A percentile compares a stretch with the other conserved stretches of the same genome.
phyloP scores from a whole-genome alignment of 1,284 basidiomycete species.

The Mycena sp. region DNA sequence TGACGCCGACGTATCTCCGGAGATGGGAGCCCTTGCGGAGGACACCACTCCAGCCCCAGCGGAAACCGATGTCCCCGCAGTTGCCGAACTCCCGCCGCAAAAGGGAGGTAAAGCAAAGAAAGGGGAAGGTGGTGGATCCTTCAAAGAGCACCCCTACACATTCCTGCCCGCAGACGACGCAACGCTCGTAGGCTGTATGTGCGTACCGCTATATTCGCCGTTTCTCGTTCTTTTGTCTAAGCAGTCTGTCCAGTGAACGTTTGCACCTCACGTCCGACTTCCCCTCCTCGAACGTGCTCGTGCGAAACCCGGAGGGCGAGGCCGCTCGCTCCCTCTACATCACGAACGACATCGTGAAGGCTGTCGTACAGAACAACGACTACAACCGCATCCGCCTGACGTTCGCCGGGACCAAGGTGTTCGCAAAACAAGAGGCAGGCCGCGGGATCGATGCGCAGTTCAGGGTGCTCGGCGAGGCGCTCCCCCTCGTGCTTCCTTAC shows the following conservation, averaged over 20 bases:
- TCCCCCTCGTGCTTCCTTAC: conserved; percentile 86
- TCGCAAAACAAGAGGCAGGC: conserved; percentile 73
- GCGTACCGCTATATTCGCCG: conserved; percentile 37
- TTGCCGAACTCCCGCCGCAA: too few species aligned
- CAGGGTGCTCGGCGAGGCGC: conserved; percentile 86
- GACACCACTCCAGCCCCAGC: neutral
- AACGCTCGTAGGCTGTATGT: conserved; percentile 78
- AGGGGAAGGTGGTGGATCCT: conserved; percentile 56
- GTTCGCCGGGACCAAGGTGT: conserved; percentile 90
- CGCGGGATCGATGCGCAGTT: conserved; percentile 70
- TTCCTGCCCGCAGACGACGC: conserved; percentile 80
- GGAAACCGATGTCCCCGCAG: too few species aligned
- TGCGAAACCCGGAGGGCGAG: conserved; percentile 83
- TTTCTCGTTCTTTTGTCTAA: neutral
- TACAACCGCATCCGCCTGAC: conserved; percentile 89
- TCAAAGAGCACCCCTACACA: conserved; percentile 93
- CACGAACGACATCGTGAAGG: conserved; percentile 86
- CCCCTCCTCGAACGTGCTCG: conserved; percentile 81
- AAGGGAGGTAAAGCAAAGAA: conserved; percentile 31
- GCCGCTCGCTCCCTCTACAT: conserved; percentile 87
- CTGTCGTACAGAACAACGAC: conserved; percentile 85
- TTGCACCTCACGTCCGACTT: conserved; percentile 82
- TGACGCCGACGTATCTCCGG: neutral
- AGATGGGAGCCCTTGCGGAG: neutral
- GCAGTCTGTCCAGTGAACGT: conserved; percentile 68